Conservation (phyloP, 2,329 filamentous ascomycete species). For the Macrophomina pseudophaseolina region DNA sequence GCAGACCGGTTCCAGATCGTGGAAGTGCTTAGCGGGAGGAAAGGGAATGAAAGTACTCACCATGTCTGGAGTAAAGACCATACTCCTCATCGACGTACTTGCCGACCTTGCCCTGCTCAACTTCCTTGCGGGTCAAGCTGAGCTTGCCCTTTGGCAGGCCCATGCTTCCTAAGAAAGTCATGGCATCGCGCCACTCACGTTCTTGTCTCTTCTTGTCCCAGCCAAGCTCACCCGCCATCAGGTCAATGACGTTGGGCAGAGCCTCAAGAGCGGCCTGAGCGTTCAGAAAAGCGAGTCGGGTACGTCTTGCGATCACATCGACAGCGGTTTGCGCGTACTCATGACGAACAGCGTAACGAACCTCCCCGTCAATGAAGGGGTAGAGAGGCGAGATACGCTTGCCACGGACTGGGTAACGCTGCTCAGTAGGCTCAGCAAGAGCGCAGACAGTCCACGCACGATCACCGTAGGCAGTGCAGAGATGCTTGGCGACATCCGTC, state of each 20-base stretch:
- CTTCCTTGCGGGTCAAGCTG: slow-evolving; percentile 60
- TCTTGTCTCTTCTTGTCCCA: slow-evolving; percentile 78
- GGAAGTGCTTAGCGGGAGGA: not conserved
- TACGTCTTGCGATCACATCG: slow-evolving; percentile 84
- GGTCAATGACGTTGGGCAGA: slow-evolving; percentile 82
- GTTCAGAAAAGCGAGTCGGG: slow-evolving; percentile 86
- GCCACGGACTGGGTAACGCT: slow-evolving; percentile 82
- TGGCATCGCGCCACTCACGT: slow-evolving; percentile 76
- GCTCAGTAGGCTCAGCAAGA: slow-evolving; percentile 75
- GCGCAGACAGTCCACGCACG: slow-evolving; percentile 89
- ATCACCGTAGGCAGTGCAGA: slow-evolving; percentile 87
- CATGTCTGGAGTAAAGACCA: slow-evolving; percentile 55
- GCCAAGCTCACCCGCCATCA: slow-evolving; percentile 83
- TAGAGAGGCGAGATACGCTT: slow-evolving; percentile 80
- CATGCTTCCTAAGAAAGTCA: slow-evolving; percentile 66
- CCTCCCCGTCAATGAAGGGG: slow-evolving; percentile 89
- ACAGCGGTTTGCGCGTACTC: slow-evolving; percentile 92
- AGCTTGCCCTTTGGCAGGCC: slow-evolving; percentile 64
- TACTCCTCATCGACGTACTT: slow-evolving; percentile 56
- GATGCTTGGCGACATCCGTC: slow-evolving; percentile 88
- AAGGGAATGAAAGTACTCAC: slow-evolving; percentile 40
- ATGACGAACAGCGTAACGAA: slow-evolving; percentile 84
- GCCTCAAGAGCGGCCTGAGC: slow-evolving; percentile 88
- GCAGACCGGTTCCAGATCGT: slow-evolving; percentile 1
- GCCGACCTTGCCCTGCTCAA: slow-evolving; percentile 58